Evolutionary conservation across 208 protist genomes (phyloP).

Genomic region (Blechomonas ayalai): DNA sequence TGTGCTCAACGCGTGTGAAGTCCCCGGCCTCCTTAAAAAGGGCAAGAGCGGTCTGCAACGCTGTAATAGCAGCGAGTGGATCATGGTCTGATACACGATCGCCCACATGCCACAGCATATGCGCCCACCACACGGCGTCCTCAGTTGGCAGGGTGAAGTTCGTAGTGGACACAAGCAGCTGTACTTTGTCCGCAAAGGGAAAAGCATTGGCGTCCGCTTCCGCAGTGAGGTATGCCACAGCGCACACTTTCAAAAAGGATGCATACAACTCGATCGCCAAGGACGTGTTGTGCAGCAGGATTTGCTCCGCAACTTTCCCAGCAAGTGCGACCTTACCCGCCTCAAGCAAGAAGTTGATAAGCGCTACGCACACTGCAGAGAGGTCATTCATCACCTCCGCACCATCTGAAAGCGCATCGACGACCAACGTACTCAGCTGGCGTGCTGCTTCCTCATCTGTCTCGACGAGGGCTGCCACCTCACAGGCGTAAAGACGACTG

Average conservation of each 20-base stretch:
- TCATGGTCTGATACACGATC: slow-evolving; percentile 6
- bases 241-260: slow-evolving; percentile 23
- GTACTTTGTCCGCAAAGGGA: slow-evolving; percentile 1
- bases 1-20: too few species aligned
- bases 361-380: background rate
- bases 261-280: too few species aligned
- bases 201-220: background rate
- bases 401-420: background rate
- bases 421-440: too few species aligned
- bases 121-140: slow-evolving; percentile 28
- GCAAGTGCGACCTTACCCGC: background rate
- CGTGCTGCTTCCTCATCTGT: background rate
- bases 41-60: too few species aligned
- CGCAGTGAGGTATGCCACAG: too few species aligned
- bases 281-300: slow-evolving; percentile 3
- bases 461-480: background rate
- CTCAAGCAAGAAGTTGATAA: slow-evolving; percentile 17
- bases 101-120: slow-evolving; percentile 18
- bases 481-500: slow-evolving; percentile 1
- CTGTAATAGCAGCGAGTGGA: slow-evolving; percentile 5
- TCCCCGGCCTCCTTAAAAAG: too few species aligned
- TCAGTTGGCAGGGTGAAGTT: slow-evolving; percentile 1
- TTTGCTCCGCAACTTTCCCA: slow-evolving; percentile 2
- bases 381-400: background rate
- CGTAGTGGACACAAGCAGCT: background rate